These are phyloP conservation scores for Zymoseptoria crescenta DNA, from an alignment of 2,329 filamentous ascomycete species.

Conservation along the genomic window DNA sequence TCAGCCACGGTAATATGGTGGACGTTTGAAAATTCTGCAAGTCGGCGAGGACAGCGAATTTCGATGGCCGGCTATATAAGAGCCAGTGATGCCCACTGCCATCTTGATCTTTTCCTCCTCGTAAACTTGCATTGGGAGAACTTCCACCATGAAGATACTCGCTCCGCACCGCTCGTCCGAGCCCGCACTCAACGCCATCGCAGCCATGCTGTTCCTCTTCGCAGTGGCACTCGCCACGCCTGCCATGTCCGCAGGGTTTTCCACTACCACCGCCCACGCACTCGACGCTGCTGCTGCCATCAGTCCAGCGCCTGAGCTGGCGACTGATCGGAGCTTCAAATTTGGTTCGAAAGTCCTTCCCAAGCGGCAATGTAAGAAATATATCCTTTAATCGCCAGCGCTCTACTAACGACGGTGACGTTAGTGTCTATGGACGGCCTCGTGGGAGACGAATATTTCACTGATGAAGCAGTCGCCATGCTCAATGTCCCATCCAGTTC, in stretches of 20 bases:
- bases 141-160: background rate
- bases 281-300: background rate
- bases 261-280: background rate
- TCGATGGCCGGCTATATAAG: background rate
- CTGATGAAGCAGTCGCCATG: background rate
- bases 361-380: background rate
- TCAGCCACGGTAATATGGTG: too few relatives aligned
- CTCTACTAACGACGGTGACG: background rate
- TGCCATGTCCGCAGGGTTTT: background rate
- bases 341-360: background rate
- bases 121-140: background rate
- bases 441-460: background rate
- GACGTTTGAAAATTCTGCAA: too few relatives aligned
- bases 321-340: background rate
- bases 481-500: background rate
- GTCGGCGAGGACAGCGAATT: background rate
- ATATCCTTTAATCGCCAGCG: background rate
- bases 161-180: background rate
- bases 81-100: background rate
- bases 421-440: background rate
- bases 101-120: background rate
- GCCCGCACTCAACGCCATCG: background rate
- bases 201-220: background rate
- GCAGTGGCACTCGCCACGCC: background rate
- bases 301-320: background rate